Evolutionary conservation across 495 filamentous ascomycete genomes (phyloP), one percentile per base, ranked within the genome.

Genomic region (Beverwykella pulmonaria): DNA sequence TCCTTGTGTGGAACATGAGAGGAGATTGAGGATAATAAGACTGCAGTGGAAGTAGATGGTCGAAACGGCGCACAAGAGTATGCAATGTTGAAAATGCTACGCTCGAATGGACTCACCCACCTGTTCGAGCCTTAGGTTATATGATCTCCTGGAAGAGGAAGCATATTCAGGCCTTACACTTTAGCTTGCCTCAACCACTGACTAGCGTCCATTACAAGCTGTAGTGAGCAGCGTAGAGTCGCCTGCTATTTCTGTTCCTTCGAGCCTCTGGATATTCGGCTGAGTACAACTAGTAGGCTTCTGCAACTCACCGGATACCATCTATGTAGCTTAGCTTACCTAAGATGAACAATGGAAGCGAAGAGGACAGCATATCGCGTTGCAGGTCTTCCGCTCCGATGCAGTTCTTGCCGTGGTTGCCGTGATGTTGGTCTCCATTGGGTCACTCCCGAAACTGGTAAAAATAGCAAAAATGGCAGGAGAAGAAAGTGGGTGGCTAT

Each of bases 351-450:
- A 12, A 12, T 62, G 47, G 26, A 62, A 39, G 47, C 59, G 46
- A 62, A 17, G 12, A 14, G 48, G 8, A 22, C 46, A 27, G 23
- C 17, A 55, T 1, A 30, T 47, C 12, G 52, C 54, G 10, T 63
- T 48, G 60, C 32, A 47, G 48, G 19, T 61, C 58, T 49, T 26
- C 58, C 58, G 41, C 52, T 34, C 59, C 15, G 20, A 32, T 60
- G 57, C 23, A n/a, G 59, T 53, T 39, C 22, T 23, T 17, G 17
- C 9, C 1, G 48, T 52, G 47, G 29, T 62, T 47, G 27, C 22
- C 48, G 48, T n/a, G 26, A 23, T 1, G 17, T 10, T 7, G 20
- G 9, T 19, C 9, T 23, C 20, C 26, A 44, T 44, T 14, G 6
- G 39, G 17, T 44, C 39, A 7, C 15, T 44, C 17, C 39, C 39